Base-by-base conservation (phyloP, 2,329 filamentous ascomycete species). In the Massarina eburnea region DNA sequence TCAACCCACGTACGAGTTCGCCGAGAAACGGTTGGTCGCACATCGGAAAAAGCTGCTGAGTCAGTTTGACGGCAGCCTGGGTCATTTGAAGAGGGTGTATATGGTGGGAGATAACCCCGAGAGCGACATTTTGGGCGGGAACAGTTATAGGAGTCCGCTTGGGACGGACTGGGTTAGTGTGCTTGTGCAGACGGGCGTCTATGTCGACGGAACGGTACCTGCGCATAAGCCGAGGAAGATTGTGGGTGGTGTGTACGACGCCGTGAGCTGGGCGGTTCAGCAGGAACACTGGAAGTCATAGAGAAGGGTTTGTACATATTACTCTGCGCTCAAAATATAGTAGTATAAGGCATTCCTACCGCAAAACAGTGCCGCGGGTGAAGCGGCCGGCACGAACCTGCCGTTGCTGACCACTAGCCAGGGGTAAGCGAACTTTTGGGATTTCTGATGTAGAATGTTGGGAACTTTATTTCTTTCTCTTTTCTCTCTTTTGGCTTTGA, bases 121-220 rank as follows among this genome's bases (percentile, higher is more conserved):
- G 64, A 94, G 88, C 57, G 94, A 99, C 67, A 96, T 99, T 55
- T 77, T 82, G 4, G 94, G 94, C 5, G 91, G 89, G 17, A 95
- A 95, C 65, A 79, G 80, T 36, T 96, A 87, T 63, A 62, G 74
- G 35, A 88, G 86, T 51, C 73, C 78, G 3, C 71, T 79, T 45
- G 85, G 85, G 8, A 88, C 83, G n/a, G 76, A 83, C 47, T 96
- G 91, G 91, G 74, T 78, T 32, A 87, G 86, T 34, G 80, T 95
- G 15, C 73, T 96, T 47, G 87, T 95, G 21, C 79, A 83, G 56
- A 95, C 88, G 8, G 91, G 91, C 0, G 90, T 96, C 1, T 95
- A 86, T 72, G 66, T 67, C 22, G 74, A 78, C 35, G 79, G 76
- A 0, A 71, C 68, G 14, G 67, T 66, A 55, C 87, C 88, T 12